A percentile compares a stretch with the other conserved stretches of the same genome.
These are phyloP conservation scores for Suhomyces bribrorum DNA, from an alignment of 1,139 yeast species.

Conservation along the genomic window DNA sequence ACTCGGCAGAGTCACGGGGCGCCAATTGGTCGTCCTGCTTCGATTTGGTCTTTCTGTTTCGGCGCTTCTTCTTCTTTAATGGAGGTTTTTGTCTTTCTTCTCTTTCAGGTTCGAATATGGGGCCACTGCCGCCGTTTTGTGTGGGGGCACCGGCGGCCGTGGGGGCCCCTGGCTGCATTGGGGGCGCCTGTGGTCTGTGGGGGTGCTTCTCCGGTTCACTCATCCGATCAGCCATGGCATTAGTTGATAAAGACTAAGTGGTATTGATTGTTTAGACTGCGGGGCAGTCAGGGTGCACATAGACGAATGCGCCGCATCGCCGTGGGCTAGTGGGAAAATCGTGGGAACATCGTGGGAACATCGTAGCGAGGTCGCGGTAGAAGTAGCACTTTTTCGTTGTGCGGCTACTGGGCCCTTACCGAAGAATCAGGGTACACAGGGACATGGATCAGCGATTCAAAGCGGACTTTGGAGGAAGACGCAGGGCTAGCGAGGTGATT, in stretches of 20 bases:
- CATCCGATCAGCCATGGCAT: slow-evolving; percentile 1
- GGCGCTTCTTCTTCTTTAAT: slow-evolving; percentile 9
- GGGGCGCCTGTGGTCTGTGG: not conserved
- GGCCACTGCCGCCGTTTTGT: too few relatives aligned
- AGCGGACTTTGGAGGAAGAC: too few relatives aligned
- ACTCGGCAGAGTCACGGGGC: too few relatives aligned
- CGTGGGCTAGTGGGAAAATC: too few relatives aligned
- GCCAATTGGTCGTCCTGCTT: slow-evolving; percentile 3
- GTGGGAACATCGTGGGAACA: too few relatives aligned
- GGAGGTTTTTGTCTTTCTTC: not conserved
- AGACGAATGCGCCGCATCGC: too few relatives aligned
- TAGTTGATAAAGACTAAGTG: not conserved
- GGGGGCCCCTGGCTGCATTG: not conserved
- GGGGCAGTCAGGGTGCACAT: not conserved
- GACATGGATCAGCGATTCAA: too few relatives aligned
- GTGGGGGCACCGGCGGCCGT: not conserved
- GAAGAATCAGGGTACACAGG: too few relatives aligned
- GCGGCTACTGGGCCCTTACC: too few relatives aligned
- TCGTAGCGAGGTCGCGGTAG: not conserved
- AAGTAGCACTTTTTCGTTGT: too few relatives aligned
- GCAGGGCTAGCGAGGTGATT: too few relatives aligned
- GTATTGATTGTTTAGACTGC: slow-evolving; percentile 3
- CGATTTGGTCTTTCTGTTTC: slow-evolving; percentile 2
- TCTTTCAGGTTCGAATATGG: not conserved
- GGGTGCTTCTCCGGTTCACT: not conserved